Conservation (phyloP, 2,329 filamentous ascomycete species). For the Colletotrichum cereale region DNA sequence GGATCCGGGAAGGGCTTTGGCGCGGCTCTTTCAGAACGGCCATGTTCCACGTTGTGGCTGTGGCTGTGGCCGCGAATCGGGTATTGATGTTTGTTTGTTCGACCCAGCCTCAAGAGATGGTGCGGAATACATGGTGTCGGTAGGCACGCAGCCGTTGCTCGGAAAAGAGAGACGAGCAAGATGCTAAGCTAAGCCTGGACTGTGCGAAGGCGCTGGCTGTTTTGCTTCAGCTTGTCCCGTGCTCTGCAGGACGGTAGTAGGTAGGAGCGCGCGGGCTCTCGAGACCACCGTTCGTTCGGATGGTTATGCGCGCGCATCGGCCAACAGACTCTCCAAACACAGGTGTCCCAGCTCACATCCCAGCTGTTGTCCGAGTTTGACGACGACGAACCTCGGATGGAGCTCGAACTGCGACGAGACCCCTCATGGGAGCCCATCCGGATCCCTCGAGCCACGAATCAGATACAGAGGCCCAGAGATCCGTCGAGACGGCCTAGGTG, state of each 20-base stretch:
- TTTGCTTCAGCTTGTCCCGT: conserved; percentile 7
- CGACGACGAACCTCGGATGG: not conserved
- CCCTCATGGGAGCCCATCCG: not conserved
- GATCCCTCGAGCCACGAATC: conserved; percentile 1
- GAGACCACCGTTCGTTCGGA: conserved; percentile 2
- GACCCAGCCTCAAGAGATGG: not conserved
- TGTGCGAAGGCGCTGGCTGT: conserved; percentile 15
- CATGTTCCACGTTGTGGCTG: conserved; percentile 3
- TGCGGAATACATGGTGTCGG: conserved; percentile 4
- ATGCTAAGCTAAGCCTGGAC: conserved; percentile 20
- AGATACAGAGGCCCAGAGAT: conserved; percentile 1
- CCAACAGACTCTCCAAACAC: conserved; percentile 2
- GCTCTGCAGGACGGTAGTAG: conserved; percentile 1
- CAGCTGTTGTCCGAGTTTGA: not conserved
- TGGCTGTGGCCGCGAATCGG: conserved; percentile 4
- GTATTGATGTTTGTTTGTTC: conserved; percentile 22
- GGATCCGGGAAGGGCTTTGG: not conserved
- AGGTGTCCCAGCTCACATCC: not conserved
- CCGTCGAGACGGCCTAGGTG: not conserved
- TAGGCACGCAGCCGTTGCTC: not conserved
- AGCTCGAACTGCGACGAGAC: not conserved
- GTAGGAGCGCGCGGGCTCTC: conserved; percentile 4
- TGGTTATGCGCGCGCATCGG: conserved; percentile 10
- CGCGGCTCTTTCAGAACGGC: conserved; percentile 19
- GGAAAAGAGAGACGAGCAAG: not conserved